These are phyloP conservation scores for Sphagnum contortum DNA, from an alignment of 225 moss, liverwort and hornwort genomes.

Conservation along the genomic window DNA sequence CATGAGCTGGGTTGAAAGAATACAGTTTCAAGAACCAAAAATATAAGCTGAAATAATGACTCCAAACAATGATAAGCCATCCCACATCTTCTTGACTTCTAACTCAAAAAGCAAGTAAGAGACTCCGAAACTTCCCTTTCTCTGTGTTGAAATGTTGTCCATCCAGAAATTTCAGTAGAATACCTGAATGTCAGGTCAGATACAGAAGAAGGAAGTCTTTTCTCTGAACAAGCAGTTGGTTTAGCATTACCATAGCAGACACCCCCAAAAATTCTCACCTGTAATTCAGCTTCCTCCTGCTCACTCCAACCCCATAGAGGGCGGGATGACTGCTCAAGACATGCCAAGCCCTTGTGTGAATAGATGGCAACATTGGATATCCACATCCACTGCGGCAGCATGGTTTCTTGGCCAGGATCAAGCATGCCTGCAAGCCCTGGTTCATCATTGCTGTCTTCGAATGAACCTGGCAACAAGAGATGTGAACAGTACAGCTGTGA, in stretches of 20 bases:
- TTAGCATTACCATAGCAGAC: too few relatives aligned
- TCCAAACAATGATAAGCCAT: background rate
- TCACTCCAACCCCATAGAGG: constrained; percentile 92
- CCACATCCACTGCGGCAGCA: constrained; percentile 97
- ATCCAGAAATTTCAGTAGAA: too few relatives aligned
- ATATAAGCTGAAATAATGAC: too few relatives aligned
- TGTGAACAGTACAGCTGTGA: background rate
- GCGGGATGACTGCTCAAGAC: constrained; percentile 46
- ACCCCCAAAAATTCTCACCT: constrained; percentile 18
- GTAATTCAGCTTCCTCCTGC: constrained; percentile 49
- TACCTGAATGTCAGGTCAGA: too few relatives aligned
- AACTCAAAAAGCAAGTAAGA: too few relatives aligned
- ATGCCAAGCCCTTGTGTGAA: constrained; percentile 65
- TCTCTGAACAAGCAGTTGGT: too few relatives aligned
- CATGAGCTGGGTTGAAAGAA: too few relatives aligned
- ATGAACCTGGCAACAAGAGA: constrained; percentile 27
- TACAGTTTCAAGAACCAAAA: too few relatives aligned
- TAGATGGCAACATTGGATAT: constrained; percentile 94
- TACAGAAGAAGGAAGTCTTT: too few relatives aligned
- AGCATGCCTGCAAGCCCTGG: constrained; percentile 14
- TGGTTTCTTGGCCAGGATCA: constrained; percentile 41
- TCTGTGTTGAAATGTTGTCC: too few relatives aligned
- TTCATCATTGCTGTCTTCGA: constrained; percentile 42
- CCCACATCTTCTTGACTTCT: too few relatives aligned
- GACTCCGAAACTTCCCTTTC: too few relatives aligned